Conservation (phyloP, 805 yeast genomes). For the Lachancea quebecensis region DNA sequence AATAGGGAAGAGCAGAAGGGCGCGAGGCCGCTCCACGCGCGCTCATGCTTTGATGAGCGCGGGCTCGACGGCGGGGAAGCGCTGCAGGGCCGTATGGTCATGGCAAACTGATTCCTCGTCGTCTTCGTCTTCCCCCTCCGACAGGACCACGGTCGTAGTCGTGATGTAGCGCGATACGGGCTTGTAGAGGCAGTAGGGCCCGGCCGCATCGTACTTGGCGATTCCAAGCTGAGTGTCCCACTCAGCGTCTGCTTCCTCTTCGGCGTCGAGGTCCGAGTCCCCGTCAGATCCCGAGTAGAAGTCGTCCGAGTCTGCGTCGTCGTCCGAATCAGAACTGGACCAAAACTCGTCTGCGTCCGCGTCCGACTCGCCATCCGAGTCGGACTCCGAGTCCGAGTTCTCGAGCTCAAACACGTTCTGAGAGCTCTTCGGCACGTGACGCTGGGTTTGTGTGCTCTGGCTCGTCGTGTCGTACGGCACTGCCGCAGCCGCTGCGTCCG, state of each 20-base stretch:
- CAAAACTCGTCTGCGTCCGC: constrained; percentile 5
- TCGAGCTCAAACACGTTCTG: background rate
- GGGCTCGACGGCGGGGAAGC: background rate
- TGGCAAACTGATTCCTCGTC: constrained; percentile 1
- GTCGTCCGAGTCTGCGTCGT: background rate
- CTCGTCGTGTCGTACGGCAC: too few relatives aligned
- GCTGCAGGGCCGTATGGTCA: background rate
- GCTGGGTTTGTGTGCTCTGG: too few relatives aligned
- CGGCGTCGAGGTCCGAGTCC: background rate
- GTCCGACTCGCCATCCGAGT: constrained; percentile 4
- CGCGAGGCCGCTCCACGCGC: too few relatives aligned
- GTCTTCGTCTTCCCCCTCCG: constrained; percentile 8
- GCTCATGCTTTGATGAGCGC: too few relatives aligned
- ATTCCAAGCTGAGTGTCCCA: background rate
- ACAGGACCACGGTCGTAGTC: constrained; percentile 1
- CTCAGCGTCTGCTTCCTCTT: constrained; percentile 1
- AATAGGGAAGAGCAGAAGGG: background rate
- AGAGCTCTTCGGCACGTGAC: too few relatives aligned
- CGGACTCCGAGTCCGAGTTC: constrained; percentile 5
- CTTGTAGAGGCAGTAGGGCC: constrained; percentile 3
- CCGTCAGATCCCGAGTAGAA: constrained; percentile 5
- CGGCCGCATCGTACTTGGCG: constrained; percentile 2
- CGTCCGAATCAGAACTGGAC: background rate
- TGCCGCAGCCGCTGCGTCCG: constrained; percentile 9
- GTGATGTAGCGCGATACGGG: background rate